Evolutionary conservation across 176 grass and related monocot species (phyloP).

Genomic region (Areca catechu): DNA sequence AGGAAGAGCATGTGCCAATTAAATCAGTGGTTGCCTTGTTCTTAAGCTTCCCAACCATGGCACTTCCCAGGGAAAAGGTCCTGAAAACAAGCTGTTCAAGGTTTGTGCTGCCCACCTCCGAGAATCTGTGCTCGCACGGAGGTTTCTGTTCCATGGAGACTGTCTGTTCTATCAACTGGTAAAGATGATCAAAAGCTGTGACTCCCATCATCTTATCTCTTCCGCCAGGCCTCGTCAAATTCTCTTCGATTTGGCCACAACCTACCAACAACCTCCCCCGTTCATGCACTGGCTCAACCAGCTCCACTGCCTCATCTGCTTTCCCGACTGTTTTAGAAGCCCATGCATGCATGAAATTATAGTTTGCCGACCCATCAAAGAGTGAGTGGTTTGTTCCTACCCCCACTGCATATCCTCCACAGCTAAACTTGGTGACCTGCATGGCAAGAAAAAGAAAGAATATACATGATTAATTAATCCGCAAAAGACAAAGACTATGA

Average conservation of each 20-base stretch:
- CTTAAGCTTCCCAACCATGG: slow-evolving; percentile 10
- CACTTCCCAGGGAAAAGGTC: slow-evolving; percentile 4
- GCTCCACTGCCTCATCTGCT: background rate
- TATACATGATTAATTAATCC: no score
- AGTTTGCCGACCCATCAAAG: slow-evolving; percentile 15
- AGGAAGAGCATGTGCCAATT: slow-evolving; percentile 4
- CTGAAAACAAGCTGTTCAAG: slow-evolving; percentile 5
- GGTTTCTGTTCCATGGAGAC: background rate
- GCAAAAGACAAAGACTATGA: no score
- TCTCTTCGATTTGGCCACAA: background rate
- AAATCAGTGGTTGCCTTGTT: background rate
- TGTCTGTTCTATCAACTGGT: slow-evolving; percentile 17
- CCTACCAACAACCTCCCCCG: slow-evolving; percentile 15
- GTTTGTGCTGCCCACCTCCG: background rate
- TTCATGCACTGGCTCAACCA: slow-evolving; percentile 13
- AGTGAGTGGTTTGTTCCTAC: slow-evolving; percentile 17
- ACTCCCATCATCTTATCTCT: background rate
- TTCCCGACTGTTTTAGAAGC: slow-evolving; percentile 1
- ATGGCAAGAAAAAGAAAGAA: background rate
- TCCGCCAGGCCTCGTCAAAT: background rate
- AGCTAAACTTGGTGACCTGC: slow-evolving; percentile 18
- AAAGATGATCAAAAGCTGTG: slow-evolving; percentile 14
- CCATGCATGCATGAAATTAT: slow-evolving; percentile 16
- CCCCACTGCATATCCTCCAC: slow-evolving; percentile 16
- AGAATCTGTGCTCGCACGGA: background rate